phyloP scores from a whole-genome alignment of 805 yeast species.

The Barnettozyma populi region DNA sequence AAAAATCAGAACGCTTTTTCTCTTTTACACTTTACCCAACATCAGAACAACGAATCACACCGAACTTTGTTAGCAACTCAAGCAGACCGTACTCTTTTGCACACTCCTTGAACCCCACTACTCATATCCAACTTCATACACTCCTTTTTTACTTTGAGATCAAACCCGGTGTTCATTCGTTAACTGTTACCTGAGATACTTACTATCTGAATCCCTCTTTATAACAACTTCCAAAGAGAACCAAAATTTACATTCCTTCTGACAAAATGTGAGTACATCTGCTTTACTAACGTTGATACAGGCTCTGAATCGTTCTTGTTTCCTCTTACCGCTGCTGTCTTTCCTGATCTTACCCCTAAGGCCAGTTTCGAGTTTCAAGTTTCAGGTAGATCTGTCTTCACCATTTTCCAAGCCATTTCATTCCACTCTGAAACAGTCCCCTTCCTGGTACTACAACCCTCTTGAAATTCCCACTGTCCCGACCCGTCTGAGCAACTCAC shows the following conservation, averaged over 20 bases:
- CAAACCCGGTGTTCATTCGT: background rate
- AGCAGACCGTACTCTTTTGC: background rate
- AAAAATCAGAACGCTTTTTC: background rate
- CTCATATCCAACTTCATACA: conserved; percentile 30
- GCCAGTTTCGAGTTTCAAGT: too few species aligned
- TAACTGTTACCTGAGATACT: background rate
- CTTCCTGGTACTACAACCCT: background rate
- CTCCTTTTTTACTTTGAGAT: conserved; percentile 23
- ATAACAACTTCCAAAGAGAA: background rate
- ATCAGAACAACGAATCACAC: background rate
- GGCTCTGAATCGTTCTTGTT: background rate
- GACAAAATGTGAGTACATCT: background rate
- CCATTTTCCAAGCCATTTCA: too few species aligned
- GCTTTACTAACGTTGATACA: background rate
- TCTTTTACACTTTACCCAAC: background rate
- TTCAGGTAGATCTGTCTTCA: too few species aligned
- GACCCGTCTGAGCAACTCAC: too few species aligned
- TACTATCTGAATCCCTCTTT: background rate
- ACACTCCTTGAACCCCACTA: background rate
- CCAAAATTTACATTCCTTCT: background rate
- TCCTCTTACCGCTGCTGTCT: background rate
- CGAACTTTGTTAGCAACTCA: background rate
- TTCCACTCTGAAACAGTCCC: background rate
- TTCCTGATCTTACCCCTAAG: too few species aligned
- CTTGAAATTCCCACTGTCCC: too few species aligned